These are phyloP conservation scores for Lachnellula occidentalis DNA, from an alignment of 2,329 filamentous ascomycete species.

Conservation along the genomic window DNA sequence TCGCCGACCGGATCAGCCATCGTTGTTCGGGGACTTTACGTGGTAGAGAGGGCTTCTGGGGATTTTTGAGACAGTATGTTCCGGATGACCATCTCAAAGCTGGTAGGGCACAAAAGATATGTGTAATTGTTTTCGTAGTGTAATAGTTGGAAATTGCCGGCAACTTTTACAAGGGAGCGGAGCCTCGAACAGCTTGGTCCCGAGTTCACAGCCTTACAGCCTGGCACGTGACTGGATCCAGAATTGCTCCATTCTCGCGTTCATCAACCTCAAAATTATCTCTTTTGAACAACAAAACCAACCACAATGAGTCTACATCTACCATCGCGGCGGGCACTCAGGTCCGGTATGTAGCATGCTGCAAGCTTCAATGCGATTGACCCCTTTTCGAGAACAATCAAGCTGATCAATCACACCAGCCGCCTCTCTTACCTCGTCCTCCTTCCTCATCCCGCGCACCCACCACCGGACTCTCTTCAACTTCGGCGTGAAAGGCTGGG, in stretches of 20 bases:
- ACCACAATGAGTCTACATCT: conserved; percentile 58
- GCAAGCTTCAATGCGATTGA: conserved; percentile 4
- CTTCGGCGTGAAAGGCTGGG: conserved; percentile 2
- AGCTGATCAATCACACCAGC: conserved; percentile 24
- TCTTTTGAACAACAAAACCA: conserved; percentile 8
- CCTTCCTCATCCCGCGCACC: conserved; percentile 22
- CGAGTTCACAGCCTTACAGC: background rate
- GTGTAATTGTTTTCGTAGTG: background rate
- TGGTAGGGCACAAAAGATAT: conserved; percentile 1
- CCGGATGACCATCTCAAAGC: conserved; percentile 13
- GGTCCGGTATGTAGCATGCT: conserved; percentile 46
- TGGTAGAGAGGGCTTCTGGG: background rate
- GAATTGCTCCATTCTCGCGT: background rate
- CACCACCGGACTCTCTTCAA: conserved; percentile 26
- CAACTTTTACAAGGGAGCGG: background rate
- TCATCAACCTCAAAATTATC: background rate
- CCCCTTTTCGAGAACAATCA: background rate
- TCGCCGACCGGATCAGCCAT: conserved; percentile 60
- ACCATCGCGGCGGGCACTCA: conserved; percentile 55
- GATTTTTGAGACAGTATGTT: background rate
- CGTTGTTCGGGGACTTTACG: background rate
- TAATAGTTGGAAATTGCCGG: background rate
- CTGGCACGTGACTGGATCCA: background rate
- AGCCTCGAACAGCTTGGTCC: background rate
- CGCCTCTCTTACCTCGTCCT: conserved; percentile 37